Percentiles rank a stretch among this genome's conserved stretches.
These are phyloP conservation scores for Picea abies DNA, from an alignment of 83 land plant species.

Conservation along the genomic window DNA sequence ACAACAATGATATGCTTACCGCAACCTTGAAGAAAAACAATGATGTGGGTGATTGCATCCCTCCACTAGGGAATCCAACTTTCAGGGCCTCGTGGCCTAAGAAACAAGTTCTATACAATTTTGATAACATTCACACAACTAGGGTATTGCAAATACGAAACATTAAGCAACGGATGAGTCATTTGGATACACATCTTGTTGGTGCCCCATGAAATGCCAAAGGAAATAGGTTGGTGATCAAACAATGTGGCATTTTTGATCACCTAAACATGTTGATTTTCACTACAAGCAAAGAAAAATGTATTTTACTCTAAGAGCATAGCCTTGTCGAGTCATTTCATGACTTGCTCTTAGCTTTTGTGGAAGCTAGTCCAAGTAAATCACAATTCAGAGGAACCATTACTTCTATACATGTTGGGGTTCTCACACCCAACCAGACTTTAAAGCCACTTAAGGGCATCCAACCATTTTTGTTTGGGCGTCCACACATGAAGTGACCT, in stretches of 20 bases:
- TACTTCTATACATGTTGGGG: too few species aligned
- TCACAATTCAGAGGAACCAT: too few species aligned
- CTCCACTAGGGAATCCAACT: too few species aligned
- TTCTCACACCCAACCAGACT: background rate
- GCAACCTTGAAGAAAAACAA: too few species aligned
- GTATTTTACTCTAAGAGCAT: background rate
- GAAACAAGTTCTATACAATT: too few species aligned
- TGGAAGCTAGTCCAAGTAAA: background rate
- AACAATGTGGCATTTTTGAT: background rate
- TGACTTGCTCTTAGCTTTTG: background rate
- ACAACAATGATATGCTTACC: too few species aligned
- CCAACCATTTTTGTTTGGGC: background rate
- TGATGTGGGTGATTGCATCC: too few species aligned
- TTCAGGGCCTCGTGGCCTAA: too few species aligned
- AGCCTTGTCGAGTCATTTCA: background rate
- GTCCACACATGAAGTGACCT: background rate
- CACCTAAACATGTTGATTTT: background rate
- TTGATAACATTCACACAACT: too few species aligned
- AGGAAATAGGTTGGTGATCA: background rate
- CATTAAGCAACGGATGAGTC: too few species aligned
- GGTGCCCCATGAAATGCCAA: background rate
- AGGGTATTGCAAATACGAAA: too few species aligned
- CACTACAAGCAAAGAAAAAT: background rate
- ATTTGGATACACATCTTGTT: too few species aligned
- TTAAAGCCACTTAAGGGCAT: background rate